Conservation (phyloP, 306 rosid genomes). For the Canavalia gladiata region DNA sequence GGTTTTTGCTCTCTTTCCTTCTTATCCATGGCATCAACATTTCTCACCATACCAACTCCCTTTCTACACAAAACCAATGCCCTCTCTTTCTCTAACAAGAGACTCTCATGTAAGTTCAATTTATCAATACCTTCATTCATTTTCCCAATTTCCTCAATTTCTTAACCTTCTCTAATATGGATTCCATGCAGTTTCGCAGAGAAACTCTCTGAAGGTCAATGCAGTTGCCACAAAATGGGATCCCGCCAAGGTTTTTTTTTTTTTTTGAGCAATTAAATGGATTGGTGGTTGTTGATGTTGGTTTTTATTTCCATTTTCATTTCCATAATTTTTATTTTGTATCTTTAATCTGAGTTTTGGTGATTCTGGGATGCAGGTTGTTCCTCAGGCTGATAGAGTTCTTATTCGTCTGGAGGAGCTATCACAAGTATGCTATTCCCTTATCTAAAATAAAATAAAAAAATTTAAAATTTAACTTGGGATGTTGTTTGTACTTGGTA, state of each 20-base stretch:
- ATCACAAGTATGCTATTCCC: conserved; percentile 58
- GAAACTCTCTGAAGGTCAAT: conserved; percentile 63
- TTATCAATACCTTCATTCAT: not conserved
- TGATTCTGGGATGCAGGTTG: conserved; percentile 66
- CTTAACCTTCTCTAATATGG: conserved; percentile 34
- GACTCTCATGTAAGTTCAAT: conserved; percentile 54
- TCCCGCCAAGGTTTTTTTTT: conserved; percentile 54
- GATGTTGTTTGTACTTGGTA: conserved; percentile 13
- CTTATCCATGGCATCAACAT: conserved; percentile 81
- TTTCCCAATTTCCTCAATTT: conserved; percentile 14
- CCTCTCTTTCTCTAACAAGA: conserved; percentile 56
- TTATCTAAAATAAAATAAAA: not conserved
- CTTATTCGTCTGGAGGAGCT: conserved; percentile 85
- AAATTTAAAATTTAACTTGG: not conserved
- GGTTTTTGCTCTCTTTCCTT: not conserved
- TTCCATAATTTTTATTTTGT: not conserved
- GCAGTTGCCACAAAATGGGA: conserved; percentile 79
- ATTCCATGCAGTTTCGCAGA: conserved; percentile 60
- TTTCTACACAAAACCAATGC: conserved; percentile 55
- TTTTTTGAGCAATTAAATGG: not conserved
- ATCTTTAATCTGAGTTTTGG: conserved; percentile 20
- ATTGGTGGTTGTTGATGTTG: not conserved
- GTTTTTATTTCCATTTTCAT: not conserved
- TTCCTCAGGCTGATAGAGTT: conserved; percentile 95
- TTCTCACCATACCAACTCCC: conserved; percentile 67